Evolutionary conservation across 257 asterid genomes (phyloP).

Genomic region (Rhazya stricta): DNA sequence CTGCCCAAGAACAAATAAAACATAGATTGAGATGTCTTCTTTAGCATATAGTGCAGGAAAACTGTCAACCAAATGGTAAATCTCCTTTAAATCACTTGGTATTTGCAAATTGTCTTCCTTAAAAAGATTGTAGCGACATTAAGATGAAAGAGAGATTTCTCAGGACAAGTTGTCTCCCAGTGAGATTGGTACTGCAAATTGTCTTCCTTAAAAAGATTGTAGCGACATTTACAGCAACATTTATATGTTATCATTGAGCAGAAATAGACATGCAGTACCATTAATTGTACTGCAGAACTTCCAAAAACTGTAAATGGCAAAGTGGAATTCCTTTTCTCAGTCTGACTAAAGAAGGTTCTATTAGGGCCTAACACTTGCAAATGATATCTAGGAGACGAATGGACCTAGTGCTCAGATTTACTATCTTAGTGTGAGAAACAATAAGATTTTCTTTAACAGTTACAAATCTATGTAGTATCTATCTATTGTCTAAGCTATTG

Average conservation of each 20-base stretch:
- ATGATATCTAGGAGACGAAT: neutral
- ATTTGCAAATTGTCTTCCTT: neutral
- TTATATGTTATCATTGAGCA: neutral
- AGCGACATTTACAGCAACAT: neutral
- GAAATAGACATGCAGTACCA: neutral
- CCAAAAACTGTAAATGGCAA: neutral
- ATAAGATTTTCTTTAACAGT: neutral
- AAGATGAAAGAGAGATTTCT: neutral
- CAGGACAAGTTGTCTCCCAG: too few relatives aligned
- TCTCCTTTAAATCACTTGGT: neutral
- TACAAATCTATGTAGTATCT: neutral
- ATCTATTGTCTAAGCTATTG: neutral
- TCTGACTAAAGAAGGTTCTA: neutral
- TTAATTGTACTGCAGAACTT: neutral
- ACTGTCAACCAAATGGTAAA: neutral
- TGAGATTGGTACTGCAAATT: neutral
- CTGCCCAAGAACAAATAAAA: conserved; percentile 29
- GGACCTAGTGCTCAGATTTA: neutral
- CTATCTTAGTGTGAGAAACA: neutral
- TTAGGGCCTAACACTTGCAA: neutral
- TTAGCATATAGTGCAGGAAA: neutral
- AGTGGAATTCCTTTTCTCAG: neutral
- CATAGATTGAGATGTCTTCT: neutral
- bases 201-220: neutral
- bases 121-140: neutral